Evolutionary conservation across 2,329 filamentous ascomycete genomes (phyloP).

Genomic region (Penicillium sp.): DNA sequence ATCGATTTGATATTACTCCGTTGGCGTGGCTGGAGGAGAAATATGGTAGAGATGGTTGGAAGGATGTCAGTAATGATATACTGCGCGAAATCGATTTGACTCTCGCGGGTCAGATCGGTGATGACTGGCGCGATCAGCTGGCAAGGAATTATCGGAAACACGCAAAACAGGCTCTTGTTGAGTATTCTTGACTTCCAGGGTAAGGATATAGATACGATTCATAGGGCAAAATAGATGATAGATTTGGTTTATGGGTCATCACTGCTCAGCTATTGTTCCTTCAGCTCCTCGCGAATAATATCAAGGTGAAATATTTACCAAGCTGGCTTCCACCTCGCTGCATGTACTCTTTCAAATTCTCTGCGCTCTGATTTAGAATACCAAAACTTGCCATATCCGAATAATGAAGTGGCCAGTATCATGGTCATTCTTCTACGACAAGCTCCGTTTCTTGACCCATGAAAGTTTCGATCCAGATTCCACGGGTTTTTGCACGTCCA

Average conservation of each 20-base stretch:
- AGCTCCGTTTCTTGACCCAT: no score
- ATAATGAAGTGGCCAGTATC: no score
- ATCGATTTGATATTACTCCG: slow-evolving; percentile 33
- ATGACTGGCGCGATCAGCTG: slow-evolving; percentile 18
- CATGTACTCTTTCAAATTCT: no score
- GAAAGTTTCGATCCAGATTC: no score
- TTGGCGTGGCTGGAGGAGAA: slow-evolving; percentile 14
- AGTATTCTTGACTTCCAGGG: background rate
- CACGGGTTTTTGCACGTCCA: no score
- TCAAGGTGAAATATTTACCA: background rate
- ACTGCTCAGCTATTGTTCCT: background rate
- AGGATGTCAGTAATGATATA: slow-evolving; percentile 31
- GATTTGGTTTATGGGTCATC: background rate
- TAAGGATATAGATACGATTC: background rate
- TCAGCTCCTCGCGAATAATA: no score
- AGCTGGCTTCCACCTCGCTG: background rate
- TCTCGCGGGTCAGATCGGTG: slow-evolving; percentile 11
- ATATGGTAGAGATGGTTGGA: slow-evolving; percentile 20
- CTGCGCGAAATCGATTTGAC: slow-evolving; percentile 24
- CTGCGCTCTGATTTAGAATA: no score
- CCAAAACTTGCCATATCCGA: no score
- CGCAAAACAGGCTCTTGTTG: background rate
- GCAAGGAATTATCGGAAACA: slow-evolving; percentile 4
- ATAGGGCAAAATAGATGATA: background rate
- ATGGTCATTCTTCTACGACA: no score